phyloP scores from a whole-genome alignment of 2,329 filamentous ascomycete genomes.

The Neonectria faginata region DNA sequence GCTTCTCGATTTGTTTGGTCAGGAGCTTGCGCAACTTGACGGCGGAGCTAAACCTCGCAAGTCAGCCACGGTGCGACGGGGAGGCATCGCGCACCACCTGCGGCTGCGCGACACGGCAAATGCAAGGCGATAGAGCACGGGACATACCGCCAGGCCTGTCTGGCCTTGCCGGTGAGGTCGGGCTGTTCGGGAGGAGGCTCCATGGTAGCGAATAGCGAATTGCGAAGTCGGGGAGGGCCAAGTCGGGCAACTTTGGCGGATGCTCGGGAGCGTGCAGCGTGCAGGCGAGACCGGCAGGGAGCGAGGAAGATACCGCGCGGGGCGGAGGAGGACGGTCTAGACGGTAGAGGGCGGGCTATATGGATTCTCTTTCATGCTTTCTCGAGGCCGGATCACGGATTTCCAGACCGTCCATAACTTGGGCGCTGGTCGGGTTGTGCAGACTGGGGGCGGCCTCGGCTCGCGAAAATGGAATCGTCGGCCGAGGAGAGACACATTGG shows the following conservation, averaged over 20 bases:
- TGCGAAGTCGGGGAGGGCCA: conserved; percentile 23
- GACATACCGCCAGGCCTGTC: conserved; percentile 56
- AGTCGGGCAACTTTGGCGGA: conserved; percentile 23
- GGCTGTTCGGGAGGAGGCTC: conserved; percentile 38
- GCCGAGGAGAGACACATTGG: conserved; percentile 53
- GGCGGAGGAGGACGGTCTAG: conserved; percentile 29
- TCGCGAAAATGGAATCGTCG: conserved; percentile 52
- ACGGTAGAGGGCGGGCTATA: conserved; percentile 42
- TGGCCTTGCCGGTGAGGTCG: conserved; percentile 47
- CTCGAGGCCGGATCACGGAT: conserved; percentile 45
- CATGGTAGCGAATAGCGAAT: conserved; percentile 39
- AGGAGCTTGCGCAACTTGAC: conserved; percentile 58
- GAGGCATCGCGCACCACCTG: conserved; percentile 18
- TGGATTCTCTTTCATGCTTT: conserved; percentile 52
- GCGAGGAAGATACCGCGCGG: conserved; percentile 17
- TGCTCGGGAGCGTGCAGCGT: conserved; percentile 19
- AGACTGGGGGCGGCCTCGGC: conserved; percentile 49
- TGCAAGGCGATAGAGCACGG: conserved; percentile 17
- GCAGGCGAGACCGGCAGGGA: conserved; percentile 26
- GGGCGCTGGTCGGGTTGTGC: conserved; percentile 42
- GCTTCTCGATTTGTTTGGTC: conserved; percentile 57
- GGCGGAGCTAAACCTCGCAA: conserved; percentile 51
- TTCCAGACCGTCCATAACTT: conserved; percentile 52
- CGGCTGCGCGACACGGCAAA: conserved; percentile 5
- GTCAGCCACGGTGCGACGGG: conserved; percentile 41